These are phyloP conservation scores for Drechslerella dactyloides DNA, from an alignment of 2,329 filamentous ascomycete genomes.

Conservation along the genomic window DNA sequence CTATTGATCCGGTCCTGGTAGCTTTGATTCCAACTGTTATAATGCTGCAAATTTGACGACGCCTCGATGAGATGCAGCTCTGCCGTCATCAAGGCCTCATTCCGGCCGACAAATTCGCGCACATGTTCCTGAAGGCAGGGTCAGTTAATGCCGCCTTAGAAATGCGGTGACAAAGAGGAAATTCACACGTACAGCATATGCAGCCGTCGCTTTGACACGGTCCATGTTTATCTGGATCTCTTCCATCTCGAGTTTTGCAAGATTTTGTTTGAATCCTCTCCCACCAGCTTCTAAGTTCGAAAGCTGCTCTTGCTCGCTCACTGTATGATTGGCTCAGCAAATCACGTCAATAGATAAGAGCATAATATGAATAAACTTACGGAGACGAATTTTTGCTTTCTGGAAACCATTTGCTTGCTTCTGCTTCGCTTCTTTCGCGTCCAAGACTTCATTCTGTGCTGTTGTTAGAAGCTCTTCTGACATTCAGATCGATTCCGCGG, in stretches of 20 bases:
- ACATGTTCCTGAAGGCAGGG: constrained; percentile 47
- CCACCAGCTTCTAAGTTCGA: constrained; percentile 35
- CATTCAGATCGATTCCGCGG: neutral
- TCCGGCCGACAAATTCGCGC: constrained; percentile 68
- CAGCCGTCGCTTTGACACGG: constrained; percentile 58
- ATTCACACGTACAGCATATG: constrained; percentile 63
- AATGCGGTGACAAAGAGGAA: constrained; percentile 30
- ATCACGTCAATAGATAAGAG: too few relatives aligned
- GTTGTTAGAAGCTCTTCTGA: constrained; percentile 10
- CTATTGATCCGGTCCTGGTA: constrained; percentile 60
- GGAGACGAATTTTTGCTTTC: constrained; percentile 20
- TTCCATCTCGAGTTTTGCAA: constrained; percentile 26
- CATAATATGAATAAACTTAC: constrained; percentile 10
- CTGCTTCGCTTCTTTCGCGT: constrained; percentile 53
- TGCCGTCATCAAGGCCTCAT: constrained; percentile 71
- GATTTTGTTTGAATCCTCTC: constrained; percentile 35
- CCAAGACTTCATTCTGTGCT: constrained; percentile 62
- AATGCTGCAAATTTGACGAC: constrained; percentile 73
- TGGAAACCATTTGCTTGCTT: constrained; percentile 11
- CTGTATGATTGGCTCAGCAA: constrained; percentile 19
- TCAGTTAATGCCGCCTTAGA: neutral
- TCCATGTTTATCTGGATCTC: constrained; percentile 31
- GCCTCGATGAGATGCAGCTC: constrained; percentile 79
- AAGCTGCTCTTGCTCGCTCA: constrained; percentile 33
- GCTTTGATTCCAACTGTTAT: constrained; percentile 65